Conservation (phyloP, 108 stramenopile genomes). For the Pseudonitzschia delicatissima region DNA sequence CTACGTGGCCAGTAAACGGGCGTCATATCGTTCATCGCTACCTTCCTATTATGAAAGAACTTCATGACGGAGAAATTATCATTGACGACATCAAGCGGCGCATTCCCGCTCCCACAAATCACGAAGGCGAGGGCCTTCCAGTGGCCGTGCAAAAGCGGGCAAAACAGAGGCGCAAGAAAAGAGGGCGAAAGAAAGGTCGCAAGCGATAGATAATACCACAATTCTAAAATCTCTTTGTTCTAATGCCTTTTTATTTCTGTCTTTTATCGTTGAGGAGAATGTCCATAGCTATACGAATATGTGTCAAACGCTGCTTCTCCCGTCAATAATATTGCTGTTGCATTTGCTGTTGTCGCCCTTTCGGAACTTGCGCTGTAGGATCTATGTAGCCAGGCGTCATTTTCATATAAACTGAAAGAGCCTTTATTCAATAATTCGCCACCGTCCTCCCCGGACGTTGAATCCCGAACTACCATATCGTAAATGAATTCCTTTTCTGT, state of each 20-base stretch:
- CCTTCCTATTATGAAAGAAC: no score
- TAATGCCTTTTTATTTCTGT: no score
- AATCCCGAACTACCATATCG: conserved; percentile 14
- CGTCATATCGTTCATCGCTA: not conserved
- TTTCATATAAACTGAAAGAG: not conserved
- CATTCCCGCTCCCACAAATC: no score
- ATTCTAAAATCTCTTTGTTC: no score
- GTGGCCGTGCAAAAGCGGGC: no score
- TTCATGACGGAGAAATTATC: no score
- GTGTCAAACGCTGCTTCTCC: not conserved
- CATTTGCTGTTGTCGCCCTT: not conserved
- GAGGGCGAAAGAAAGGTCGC: no score
- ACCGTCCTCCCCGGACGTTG: not conserved
- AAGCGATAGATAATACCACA: no score
- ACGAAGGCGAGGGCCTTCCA: no score
- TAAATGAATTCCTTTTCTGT: conserved; percentile 31
- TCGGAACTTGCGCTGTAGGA: not conserved
- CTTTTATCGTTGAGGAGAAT: no score
- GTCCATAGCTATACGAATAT: not conserved
- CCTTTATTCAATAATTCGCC: not conserved
- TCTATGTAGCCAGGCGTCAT: not conserved
- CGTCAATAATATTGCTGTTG: not conserved
- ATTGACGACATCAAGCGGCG: no score
- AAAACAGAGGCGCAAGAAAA: no score
- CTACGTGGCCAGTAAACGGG: not conserved